A percentile compares a stretch with the other conserved stretches of the same genome.
phyloP scores from a whole-genome alignment of 2,329 filamentous ascomycete species.

The Aspergillus flavus region DNA sequence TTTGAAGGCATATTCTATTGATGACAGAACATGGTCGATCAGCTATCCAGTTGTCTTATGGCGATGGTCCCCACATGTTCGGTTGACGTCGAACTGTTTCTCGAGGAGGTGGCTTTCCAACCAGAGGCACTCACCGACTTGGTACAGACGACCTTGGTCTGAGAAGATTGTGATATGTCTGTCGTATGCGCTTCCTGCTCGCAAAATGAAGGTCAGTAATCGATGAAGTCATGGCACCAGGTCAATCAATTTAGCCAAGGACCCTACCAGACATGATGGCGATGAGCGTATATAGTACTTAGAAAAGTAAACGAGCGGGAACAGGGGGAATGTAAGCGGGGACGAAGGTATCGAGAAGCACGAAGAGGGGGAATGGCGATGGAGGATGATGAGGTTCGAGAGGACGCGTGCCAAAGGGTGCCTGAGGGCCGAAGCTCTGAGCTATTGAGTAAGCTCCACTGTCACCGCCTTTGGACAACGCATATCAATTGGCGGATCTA shows the following conservation, averaged over 20 bases:
- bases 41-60: constrained; percentile 27
- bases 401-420: constrained; percentile 41
- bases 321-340: constrained; percentile 8
- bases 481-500: not conserved
- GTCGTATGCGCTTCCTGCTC: constrained; percentile 81
- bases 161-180: constrained; percentile 99
- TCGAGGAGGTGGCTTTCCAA: not conserved
- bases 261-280: constrained; percentile 49
- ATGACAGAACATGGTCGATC: constrained; percentile 28
- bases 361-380: constrained; percentile 22
- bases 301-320: constrained; percentile 12
- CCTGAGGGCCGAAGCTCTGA: constrained; percentile 37
- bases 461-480: constrained; percentile 34
- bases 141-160: constrained; percentile 95
- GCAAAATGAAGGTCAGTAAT: constrained; percentile 30
- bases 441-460: constrained; percentile 34
- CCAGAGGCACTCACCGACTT: constrained; percentile 73
- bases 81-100: constrained; percentile 1
- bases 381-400: constrained; percentile 25
- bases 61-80: constrained; percentile 1
- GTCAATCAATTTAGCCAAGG: constrained; percentile 9
- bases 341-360: constrained; percentile 12
- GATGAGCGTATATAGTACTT: constrained; percentile 17
- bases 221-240: constrained; percentile 33
- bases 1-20: constrained; percentile 98